Percentiles rank a stretch among this genome's conserved stretches.
phyloP scores from a whole-genome alignment of 2,329 filamentous ascomycete species.

The Pseudogymnoascus sp. region DNA sequence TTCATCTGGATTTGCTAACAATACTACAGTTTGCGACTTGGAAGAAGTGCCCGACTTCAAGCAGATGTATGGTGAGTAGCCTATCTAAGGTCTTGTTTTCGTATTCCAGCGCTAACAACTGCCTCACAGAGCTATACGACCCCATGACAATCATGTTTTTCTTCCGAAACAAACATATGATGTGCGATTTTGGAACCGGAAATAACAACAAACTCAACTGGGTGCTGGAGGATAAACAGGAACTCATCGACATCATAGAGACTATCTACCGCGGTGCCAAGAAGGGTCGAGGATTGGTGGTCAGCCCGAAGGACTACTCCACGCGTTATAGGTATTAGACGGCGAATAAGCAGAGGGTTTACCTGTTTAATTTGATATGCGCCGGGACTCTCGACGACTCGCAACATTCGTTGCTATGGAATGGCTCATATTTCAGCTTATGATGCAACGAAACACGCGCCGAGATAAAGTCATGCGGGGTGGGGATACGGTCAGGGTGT shows the following conservation, averaged over 20 bases:
- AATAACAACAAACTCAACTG: conserved; percentile 99
- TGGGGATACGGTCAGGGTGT: neutral
- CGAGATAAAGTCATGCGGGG: neutral
- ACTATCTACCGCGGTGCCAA: conserved; percentile 97
- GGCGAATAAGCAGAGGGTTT: neutral
- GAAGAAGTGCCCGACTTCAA: conserved; percentile 90
- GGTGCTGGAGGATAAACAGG: conserved; percentile 95
- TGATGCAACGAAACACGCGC: neutral
- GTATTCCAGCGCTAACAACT: conserved; percentile 8
- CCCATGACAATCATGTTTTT: conserved; percentile 96
- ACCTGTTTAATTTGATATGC: neutral
- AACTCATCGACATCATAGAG: conserved; percentile 97
- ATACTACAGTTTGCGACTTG: conserved; percentile 65
- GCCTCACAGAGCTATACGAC: conserved; percentile 61
- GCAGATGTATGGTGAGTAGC: conserved; percentile 71
- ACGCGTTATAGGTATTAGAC: conserved; percentile 60
- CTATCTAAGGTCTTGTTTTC: neutral
- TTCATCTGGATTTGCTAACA: neutral
- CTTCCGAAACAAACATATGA: conserved; percentile 98
- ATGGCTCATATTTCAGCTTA: neutral
- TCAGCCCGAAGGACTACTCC: conserved; percentile 83
- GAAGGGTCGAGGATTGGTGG: conserved; percentile 92
- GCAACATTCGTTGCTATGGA: neutral
- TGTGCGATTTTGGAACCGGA: conserved; percentile 94
- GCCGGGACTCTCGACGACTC: neutral